Percentiles rank a stretch among this genome's conserved stretches.
phyloP scores from a whole-genome alignment of 2,329 filamentous ascomycete genomes.

The Aspergillus eucalypticola region DNA sequence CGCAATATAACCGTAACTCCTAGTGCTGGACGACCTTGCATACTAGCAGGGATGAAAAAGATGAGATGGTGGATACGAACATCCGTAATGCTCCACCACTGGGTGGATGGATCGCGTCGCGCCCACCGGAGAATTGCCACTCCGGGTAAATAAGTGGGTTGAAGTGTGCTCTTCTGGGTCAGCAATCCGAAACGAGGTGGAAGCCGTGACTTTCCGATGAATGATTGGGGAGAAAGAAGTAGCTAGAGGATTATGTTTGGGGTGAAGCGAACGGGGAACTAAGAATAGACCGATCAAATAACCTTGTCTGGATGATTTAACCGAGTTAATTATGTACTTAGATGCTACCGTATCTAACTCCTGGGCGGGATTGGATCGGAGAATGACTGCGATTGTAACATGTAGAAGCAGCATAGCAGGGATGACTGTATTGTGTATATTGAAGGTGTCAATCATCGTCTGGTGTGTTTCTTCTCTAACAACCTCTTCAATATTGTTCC shows the following conservation, averaged over 20 bases:
- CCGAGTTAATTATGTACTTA: neutral
- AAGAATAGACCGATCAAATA: neutral
- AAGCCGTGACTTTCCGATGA: neutral
- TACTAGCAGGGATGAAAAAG: neutral
- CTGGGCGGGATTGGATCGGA: neutral
- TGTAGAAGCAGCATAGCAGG: no score
- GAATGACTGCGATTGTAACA: no score
- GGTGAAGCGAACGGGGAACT: neutral
- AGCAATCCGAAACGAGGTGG: neutral
- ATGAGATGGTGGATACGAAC: neutral
- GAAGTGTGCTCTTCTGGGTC: neutral
- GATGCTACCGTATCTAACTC: neutral
- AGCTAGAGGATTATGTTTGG: no score
- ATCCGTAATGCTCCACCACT: neutral
- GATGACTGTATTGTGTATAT: no score
- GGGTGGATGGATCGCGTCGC: neutral
- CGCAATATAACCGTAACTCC: neutral
- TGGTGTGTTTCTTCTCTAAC: no score
- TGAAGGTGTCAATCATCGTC: no score
- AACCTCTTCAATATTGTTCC: no score
- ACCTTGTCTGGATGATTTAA: neutral
- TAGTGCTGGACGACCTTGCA: neutral
- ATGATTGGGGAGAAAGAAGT: no score
- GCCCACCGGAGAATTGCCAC: constrained; percentile 2
- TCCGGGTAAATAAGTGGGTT: neutral